These are phyloP conservation scores for Lichenothelia convexa DNA, from an alignment of 495 filamentous ascomycete genomes.

Conservation along the genomic window DNA sequence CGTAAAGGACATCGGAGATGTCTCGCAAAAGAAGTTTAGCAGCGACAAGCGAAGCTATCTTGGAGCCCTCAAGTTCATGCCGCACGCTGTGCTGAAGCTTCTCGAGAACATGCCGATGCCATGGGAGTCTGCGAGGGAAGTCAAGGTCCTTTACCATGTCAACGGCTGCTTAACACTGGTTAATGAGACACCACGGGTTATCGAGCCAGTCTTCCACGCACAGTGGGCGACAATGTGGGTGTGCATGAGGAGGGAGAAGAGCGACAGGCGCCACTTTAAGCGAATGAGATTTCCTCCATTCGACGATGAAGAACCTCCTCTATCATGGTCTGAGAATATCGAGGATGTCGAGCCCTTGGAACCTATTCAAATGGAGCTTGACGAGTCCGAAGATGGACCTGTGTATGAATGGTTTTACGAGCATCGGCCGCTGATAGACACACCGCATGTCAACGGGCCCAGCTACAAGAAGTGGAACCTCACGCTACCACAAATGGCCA, in stretches of 20 bases:
- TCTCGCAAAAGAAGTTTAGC: conserved; percentile 98
- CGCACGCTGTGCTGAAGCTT: conserved; percentile 96
- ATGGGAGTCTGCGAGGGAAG: conserved; percentile 89
- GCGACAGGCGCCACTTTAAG: conserved; percentile 91
- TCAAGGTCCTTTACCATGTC: conserved; percentile 96
- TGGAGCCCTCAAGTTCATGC: conserved; percentile 97
- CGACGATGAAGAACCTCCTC: conserved; percentile 93
- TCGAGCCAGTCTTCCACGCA: conserved; percentile 95
- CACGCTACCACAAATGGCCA: conserved; percentile 87
- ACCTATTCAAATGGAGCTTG: conserved; percentile 97
- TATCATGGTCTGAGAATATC: conserved; percentile 97
- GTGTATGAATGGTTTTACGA: conserved; percentile 98
- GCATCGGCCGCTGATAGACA: conserved; percentile 78
- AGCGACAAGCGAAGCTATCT: conserved; percentile 97
- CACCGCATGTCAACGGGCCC: conserved; percentile 84
- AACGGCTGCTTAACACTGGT: conserved; percentile 95
- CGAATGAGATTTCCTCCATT: conserved; percentile 98
- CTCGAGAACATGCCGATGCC: conserved; percentile 99
- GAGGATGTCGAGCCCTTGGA: conserved; percentile 96
- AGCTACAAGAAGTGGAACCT: conserved; percentile 97
- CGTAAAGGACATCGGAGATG: conserved; percentile 95
- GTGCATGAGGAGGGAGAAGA: conserved; percentile 94
- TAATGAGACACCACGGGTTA: conserved; percentile 91
- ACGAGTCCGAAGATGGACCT: conserved; percentile 81
- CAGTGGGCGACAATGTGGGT: conserved; percentile 99